Base-by-base conservation (phyloP, 768 basidiomycete genomes). In the Zangia roseola region DNA sequence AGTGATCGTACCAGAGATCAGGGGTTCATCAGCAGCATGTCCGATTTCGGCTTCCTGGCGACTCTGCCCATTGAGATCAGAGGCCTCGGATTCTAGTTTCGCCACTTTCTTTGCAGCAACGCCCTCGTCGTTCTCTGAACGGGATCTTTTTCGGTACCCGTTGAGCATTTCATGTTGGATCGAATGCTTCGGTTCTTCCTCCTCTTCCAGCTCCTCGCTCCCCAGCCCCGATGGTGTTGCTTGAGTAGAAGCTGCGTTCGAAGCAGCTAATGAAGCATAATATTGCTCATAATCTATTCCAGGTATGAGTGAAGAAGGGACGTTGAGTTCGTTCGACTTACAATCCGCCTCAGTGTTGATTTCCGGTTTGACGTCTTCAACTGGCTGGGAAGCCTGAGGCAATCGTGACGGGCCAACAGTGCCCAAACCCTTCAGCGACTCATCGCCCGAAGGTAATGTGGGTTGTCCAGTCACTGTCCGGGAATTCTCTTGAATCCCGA, bases 401-500 rank as follows among this genome's bases (percentile, higher is more conserved):
- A 60, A 55, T 26, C 69, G 63, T 37, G 48, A 59, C 45, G 56
- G 56, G 2, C 82, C 79, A 43, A 81, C 63, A 8, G 79, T 77
- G 13, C 86, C 85, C 2, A 90, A 64, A 0, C 88, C 87, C 53
- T 74, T 82, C 62, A 90, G 61, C 36, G 85, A 82, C 50, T 88
- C 86, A 59, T 91, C 89, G 57, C 85, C 87, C 28, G 81, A 80
- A 50, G 69, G 71, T 24, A 75, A 47, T 48, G 49, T 50, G 36
- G 50, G 40, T n/a, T 62, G 62, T 34, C 58, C 69, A 12, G 64
- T 61, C 45, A 78, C 77, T 21, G 75, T 69, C 48, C 84, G 72
- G n/a, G 79, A 82, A 53, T 67, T 80, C 64, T 90, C 88, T 58
- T 83, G 80, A 49, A 89, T 78, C 17, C 93, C 92, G 34, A 94